phyloP scores from a whole-genome alignment of 2,329 filamentous ascomycete genomes.

The Chalaropsis thielavioides region DNA sequence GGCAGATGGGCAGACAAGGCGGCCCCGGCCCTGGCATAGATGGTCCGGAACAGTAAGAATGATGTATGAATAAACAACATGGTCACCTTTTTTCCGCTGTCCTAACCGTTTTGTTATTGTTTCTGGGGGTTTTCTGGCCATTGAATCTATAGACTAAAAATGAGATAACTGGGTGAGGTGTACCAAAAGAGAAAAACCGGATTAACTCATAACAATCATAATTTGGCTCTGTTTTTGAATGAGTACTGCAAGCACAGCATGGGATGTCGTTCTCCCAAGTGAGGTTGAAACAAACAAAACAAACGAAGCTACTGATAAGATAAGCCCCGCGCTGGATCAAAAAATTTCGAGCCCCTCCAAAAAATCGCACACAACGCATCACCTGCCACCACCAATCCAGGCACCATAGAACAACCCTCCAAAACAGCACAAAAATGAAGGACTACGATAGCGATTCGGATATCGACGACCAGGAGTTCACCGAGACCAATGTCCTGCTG shows the following conservation, averaged over 20 bases:
- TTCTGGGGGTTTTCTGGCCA: constrained; percentile 9
- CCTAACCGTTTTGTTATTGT: constrained; percentile 9
- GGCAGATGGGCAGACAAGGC: constrained; percentile 69
- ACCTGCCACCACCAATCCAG: constrained; percentile 6
- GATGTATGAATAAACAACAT: constrained; percentile 19
- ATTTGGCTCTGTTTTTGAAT: constrained; percentile 2
- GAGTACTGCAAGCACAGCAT: background rate
- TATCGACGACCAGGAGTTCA: constrained; percentile 52
- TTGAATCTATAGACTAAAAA: constrained; percentile 18
- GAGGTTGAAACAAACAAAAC: background rate
- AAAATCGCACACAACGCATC: background rate
- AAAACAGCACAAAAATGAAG: constrained; percentile 37
- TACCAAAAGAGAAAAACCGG: constrained; percentile 6
- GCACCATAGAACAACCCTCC: background rate
- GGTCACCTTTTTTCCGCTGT: constrained; percentile 7
- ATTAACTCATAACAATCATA: constrained; percentile 8
- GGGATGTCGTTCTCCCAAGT: background rate
- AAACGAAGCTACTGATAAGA: constrained; percentile 20
- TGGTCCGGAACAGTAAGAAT: constrained; percentile 38
- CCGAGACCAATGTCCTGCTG: constrained; percentile 74
- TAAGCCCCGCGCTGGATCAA: constrained; percentile 25
- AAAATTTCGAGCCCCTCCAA: constrained; percentile 31
- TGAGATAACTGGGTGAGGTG: constrained; percentile 16
- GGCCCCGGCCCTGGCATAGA: constrained; percentile 53
- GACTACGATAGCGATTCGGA: constrained; percentile 77